Conservation (phyloP, 768 basidiomycete genomes). For the Suillus lakei region DNA sequence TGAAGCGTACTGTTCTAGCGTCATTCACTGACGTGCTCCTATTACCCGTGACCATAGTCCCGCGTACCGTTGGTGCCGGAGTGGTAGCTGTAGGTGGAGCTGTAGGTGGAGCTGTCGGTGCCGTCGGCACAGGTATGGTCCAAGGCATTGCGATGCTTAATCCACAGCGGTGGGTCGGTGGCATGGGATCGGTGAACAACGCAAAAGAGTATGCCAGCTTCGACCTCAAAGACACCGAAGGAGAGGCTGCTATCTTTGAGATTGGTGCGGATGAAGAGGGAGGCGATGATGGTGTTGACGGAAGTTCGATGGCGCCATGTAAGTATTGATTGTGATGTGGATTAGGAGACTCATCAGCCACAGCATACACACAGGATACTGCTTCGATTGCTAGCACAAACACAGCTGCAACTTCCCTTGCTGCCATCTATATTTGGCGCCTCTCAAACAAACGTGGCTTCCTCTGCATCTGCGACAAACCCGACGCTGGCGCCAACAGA, state of each 20-base stretch:
- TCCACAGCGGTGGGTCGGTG: conserved; percentile 81
- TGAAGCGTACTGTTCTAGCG: conserved; percentile 91
- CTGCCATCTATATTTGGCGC: not conserved
- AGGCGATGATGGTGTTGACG: conserved; percentile 22
- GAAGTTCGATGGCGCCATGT: conserved; percentile 4
- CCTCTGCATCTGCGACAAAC: not conserved
- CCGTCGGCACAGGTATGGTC: conserved; percentile 75
- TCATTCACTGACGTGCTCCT: conserved; percentile 90
- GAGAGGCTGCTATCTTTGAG: conserved; percentile 54
- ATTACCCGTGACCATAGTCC: conserved; percentile 95
- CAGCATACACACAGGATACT: not conserved
- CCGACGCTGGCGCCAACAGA: conserved; percentile 23
- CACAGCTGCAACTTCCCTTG: conserved; percentile 5
- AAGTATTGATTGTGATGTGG: conserved; percentile 4
- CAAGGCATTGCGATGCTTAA: conserved; percentile 90
- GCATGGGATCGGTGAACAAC: conserved; percentile 16
- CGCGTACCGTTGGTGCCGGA: conserved; percentile 74
- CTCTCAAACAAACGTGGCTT: not conserved
- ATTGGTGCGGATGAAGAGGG: conserved; percentile 44
- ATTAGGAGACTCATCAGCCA: conserved; percentile 21
- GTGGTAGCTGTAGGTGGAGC: conserved; percentile 58
- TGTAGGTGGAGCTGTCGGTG: conserved; percentile 69
- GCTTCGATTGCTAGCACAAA: conserved; percentile 6
- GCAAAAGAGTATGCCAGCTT: conserved; percentile 28
- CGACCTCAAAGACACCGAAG: conserved; percentile 15